These are phyloP conservation scores for Dalechampia spathulata DNA, from an alignment of 441 rosid genomes.

Conservation along the genomic window DNA sequence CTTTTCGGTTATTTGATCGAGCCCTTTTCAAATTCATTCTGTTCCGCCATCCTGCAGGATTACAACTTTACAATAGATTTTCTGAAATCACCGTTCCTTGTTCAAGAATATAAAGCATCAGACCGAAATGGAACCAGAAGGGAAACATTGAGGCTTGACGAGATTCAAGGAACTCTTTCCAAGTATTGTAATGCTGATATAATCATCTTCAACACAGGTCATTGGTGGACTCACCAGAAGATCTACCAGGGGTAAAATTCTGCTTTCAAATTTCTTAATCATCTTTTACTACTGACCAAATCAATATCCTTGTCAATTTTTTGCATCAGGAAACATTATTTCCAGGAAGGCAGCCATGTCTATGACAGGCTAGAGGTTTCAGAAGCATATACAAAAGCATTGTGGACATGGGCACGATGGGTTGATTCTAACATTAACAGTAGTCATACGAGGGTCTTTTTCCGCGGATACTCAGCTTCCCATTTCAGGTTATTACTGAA, in stretches of 20 bases:
- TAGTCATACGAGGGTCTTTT: conserved; percentile 47
- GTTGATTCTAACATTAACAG: conserved; percentile 58
- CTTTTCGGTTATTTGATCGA: no score
- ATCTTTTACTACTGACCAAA: background rate
- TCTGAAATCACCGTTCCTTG: conserved; percentile 58
- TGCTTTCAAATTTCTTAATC: background rate
- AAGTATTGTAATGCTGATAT: conserved; percentile 54
- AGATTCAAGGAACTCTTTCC: conserved; percentile 40
- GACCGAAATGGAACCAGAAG: conserved; percentile 31
- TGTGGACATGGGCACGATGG: conserved; percentile 74
- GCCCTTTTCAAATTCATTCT: background rate
- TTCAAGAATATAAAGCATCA: conserved; percentile 46
- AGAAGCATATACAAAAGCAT: conserved; percentile 57
- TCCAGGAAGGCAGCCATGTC: conserved; percentile 61
- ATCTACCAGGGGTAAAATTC: conserved; percentile 43
- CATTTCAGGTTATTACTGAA: conserved; percentile 45
- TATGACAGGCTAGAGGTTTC: conserved; percentile 42
- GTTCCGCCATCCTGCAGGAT: conserved; percentile 28
- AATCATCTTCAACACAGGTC: conserved; percentile 71
- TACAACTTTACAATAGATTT: conserved; percentile 62
- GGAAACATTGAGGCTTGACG: conserved; percentile 58
- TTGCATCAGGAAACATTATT: conserved; percentile 43
- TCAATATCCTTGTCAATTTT: background rate
- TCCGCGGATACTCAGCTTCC: conserved; percentile 61
- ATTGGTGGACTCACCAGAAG: conserved; percentile 89